Conservation (phyloP, 1,284 basidiomycete genomes). For the Tausonia pullulans region DNA sequence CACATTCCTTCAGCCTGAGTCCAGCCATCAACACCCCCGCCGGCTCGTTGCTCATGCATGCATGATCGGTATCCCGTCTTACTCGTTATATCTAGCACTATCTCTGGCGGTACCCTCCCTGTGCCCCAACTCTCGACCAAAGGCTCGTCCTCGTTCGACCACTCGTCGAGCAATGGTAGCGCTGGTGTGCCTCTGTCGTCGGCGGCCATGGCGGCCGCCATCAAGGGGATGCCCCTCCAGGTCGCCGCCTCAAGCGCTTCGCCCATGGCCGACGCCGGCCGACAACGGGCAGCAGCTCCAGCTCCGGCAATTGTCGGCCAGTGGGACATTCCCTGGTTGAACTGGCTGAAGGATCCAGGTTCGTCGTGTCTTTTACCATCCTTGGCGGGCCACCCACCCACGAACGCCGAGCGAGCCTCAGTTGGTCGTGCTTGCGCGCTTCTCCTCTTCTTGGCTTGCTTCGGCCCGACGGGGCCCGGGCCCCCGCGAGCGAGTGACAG, state of each 20-base stretch:
- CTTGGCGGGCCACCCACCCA: too few species aligned
- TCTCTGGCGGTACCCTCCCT: not conserved
- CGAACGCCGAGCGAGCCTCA: too few species aligned
- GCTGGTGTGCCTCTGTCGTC: too few species aligned
- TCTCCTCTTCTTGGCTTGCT: not conserved
- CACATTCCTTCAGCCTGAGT: not conserved
- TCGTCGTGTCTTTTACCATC: not conserved
- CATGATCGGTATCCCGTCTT: not conserved
- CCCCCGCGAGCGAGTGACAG: not conserved
- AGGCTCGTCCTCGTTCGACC: not conserved
- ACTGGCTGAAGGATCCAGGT: constrained; percentile 1
- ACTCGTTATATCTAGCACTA: not conserved
- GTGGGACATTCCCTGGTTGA: not conserved
- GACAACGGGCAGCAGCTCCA: too few species aligned
- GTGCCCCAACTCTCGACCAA: not conserved
- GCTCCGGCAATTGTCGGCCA: not conserved
- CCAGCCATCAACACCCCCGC: too few species aligned
- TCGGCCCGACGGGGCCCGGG: not conserved
- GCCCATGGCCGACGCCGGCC: not conserved
- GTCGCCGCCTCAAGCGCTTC: not conserved
- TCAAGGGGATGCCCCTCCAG: too few species aligned
- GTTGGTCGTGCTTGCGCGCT: too few species aligned
- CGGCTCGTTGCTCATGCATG: not conserved
- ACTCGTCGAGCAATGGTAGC: not conserved
- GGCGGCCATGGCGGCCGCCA: too few species aligned